Conservation (phyloP, 2,329 filamentous ascomycete species). For the Beauveria brongniartii region DNA sequence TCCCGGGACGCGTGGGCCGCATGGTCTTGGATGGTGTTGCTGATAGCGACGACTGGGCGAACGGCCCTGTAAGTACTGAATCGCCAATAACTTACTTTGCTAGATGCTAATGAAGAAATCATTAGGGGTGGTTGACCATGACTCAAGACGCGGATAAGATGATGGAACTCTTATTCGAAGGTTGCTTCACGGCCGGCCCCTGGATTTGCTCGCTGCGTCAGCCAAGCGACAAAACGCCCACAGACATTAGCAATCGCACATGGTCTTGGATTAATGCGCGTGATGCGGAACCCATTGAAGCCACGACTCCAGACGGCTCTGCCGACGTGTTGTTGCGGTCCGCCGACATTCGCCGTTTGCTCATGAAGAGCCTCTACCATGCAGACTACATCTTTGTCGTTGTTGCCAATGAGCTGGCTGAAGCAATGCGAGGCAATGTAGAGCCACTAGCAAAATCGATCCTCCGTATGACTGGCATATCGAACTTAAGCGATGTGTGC, state of each 20-base stretch:
- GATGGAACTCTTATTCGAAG: slow-evolving; percentile 26
- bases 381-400: background rate
- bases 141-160: slow-evolving; percentile 29
- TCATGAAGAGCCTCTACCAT: background rate
- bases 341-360: background rate
- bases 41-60: slow-evolving; percentile 29
- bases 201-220: slow-evolving; percentile 22
- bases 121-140: slow-evolving; percentile 28
- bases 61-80: slow-evolving; percentile 19
- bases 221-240: slow-evolving; percentile 17
- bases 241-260: slow-evolving; percentile 26
- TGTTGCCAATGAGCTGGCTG: background rate
- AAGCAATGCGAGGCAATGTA: background rate
- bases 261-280: slow-evolving; percentile 19
- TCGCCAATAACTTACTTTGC: too few relatives aligned
- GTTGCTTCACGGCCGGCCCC: slow-evolving; percentile 25
- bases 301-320: background rate
- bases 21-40: slow-evolving; percentile 33
- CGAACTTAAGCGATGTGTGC: background rate
- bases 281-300: background rate
- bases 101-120: background rate
- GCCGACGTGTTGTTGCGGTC: background rate
- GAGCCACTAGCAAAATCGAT: background rate
- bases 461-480: background rate
- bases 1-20: slow-evolving; percentile 29